Evolutionary conservation across 345 rosid genomes (phyloP), one percentile per base, ranked within the genome.

Genomic region (Pistacia vera): DNA sequence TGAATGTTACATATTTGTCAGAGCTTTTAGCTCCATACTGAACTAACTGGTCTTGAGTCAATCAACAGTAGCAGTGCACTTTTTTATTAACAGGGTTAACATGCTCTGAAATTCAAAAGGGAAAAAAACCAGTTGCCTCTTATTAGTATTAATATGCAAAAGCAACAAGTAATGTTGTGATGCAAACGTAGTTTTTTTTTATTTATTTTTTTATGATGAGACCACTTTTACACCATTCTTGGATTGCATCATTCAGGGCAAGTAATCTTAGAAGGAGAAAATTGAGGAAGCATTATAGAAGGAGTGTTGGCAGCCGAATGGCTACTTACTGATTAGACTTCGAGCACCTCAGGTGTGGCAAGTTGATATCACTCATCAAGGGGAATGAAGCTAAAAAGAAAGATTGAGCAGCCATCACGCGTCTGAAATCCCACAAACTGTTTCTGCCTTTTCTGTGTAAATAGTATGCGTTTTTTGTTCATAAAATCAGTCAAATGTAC

Each of bases 211-310:
- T n/a, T 4, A 2, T 20, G 12, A 73, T 4, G 5, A 52, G 35
- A 20, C 38, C 2, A 55, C 14, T 54, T 49, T 74, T 20, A 74
- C 54, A 0, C 9, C 11, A 5, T 65, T 22, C 33, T 56, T 74
- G 44, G 60, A 71, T 48, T 72, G 9, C n/a, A 25, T 54, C 44
- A 70, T 54, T 83, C 86, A 94, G 97, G 97, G 86, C 81, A 68
- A 87, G 77, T 78, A 91, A 84, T 75, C 66, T 55, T 55, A 84
- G 91, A 57, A 76, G 93, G 64, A 90, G 93, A 80, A 87, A 88
- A 77, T 81, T 86, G 81, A 88, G 85, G 89, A 90, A 89, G 78
- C 86, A 83, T 63, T 71, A 77, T 74, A 51, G n/a, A n/a, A n/a
- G 69, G 76, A 86, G 83, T 51, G 79, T 73, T 52, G 76, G 28